These are phyloP conservation scores for Penicillium sp. DNA, from an alignment of 2,329 filamentous ascomycete genomes.

Conservation along the genomic window DNA sequence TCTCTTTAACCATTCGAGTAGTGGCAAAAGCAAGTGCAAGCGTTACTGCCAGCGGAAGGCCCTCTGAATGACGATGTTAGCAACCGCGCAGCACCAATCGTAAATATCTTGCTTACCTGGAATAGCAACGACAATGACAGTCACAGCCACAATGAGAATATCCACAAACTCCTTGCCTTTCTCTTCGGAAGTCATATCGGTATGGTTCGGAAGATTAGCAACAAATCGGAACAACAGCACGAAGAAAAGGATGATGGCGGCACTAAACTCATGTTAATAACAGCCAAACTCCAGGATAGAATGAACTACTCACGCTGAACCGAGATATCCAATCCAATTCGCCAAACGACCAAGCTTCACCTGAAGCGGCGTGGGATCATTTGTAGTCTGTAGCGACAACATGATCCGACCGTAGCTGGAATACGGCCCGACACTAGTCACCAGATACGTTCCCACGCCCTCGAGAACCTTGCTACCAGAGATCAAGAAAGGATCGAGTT, in stretches of 20 bases:
- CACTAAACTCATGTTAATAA: slow-evolving; percentile 26
- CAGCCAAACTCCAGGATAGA: no score
- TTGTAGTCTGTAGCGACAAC: slow-evolving; percentile 66
- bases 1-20: slow-evolving; percentile 69
- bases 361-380: slow-evolving; percentile 70
- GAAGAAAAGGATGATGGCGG: slow-evolving; percentile 73
- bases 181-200: slow-evolving; percentile 51
- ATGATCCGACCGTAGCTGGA: slow-evolving; percentile 71
- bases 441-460: slow-evolving; percentile 67
- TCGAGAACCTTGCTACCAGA: slow-evolving; percentile 75
- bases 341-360: slow-evolving; percentile 69
- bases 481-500: slow-evolving; percentile 67
- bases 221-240: slow-evolving; percentile 83
- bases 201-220: slow-evolving; percentile 55
- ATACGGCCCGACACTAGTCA: slow-evolving; percentile 66
- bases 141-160: slow-evolving; percentile 72
- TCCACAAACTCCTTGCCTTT: slow-evolving; percentile 75
- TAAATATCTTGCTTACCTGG: slow-evolving; percentile 48
- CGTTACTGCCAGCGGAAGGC: slow-evolving; percentile 70
- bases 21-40: slow-evolving; percentile 71
- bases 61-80: slow-evolving; percentile 46
- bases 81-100: not conserved
- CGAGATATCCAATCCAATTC: slow-evolving; percentile 70
- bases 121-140: slow-evolving; percentile 73
- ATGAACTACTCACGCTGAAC: slow-evolving; percentile 50